A percentile compares a stretch with the other conserved stretches of the same genome.
Conservation (phyloP, 768 basidiomycete species). For the Paxillus ammoniavirescens region DNA sequence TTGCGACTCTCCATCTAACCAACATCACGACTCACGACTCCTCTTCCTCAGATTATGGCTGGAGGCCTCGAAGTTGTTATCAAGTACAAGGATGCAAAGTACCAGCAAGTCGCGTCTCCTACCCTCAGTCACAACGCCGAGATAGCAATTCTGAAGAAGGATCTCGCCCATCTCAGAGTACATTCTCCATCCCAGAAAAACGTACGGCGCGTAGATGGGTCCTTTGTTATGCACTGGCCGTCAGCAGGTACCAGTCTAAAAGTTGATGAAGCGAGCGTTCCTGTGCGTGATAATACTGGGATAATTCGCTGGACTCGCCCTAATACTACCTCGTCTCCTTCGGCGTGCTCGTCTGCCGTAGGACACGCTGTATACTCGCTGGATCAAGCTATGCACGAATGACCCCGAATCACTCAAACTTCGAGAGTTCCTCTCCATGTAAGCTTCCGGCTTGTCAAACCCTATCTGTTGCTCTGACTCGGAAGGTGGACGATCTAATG, state of each 20-base stretch:
- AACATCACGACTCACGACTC: too few relatives aligned
- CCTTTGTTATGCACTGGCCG: slow-evolving; percentile 29
- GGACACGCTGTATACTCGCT: slow-evolving; percentile 25
- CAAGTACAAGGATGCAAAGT: slow-evolving; percentile 22
- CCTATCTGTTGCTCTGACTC: slow-evolving; percentile 7
- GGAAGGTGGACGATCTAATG: neutral
- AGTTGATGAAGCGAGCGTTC: slow-evolving; percentile 4
- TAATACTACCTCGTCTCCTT: neutral
- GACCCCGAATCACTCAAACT: slow-evolving; percentile 24
- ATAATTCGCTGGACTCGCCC: neutral
- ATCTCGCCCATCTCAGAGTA: slow-evolving; percentile 30
- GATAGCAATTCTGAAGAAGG: slow-evolving; percentile 24
- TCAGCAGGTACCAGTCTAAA: slow-evolving; percentile 4
- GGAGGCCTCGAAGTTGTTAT: slow-evolving; percentile 27
- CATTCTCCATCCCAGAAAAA: slow-evolving; percentile 29
- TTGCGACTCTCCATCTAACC: too few relatives aligned
- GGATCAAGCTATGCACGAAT: slow-evolving; percentile 22
- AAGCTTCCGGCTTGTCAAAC: neutral
- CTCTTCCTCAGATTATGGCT: slow-evolving; percentile 4
- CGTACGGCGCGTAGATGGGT: slow-evolving; percentile 16
- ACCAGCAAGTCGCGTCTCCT: slow-evolving; percentile 10
- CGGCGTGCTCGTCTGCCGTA: neutral
- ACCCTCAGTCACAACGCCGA: slow-evolving; percentile 8
- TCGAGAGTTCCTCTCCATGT: slow-evolving; percentile 29
- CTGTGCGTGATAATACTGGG: neutral